A percentile compares a stretch with the other conserved stretches of the same genome.
Evolutionary conservation across 345 rosid species (phyloP).

Genomic region (Psidium guajava): DNA sequence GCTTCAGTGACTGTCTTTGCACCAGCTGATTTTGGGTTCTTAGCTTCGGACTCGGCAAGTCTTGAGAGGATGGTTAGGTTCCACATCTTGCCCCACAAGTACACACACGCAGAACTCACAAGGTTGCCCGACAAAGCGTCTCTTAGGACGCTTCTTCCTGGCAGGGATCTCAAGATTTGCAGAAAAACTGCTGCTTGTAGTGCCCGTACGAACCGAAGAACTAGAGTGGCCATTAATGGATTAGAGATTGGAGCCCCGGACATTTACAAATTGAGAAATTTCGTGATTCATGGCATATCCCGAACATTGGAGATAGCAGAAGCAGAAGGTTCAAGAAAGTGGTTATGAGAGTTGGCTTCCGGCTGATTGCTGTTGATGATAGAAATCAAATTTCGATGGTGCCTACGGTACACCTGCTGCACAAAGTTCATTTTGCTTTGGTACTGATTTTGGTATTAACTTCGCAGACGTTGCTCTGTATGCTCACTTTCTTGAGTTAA

Average conservation of each 20-base stretch:
- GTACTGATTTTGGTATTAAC: background rate
- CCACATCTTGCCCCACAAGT: constrained; percentile 39
- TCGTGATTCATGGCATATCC: constrained; percentile 54
- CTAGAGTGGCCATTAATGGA: constrained; percentile 29
- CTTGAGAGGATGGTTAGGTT: constrained; percentile 45
- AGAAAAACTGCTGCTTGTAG: background rate
- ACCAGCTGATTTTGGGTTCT: constrained; percentile 35
- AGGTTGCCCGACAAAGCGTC: constrained; percentile 28
- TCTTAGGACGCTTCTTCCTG: constrained; percentile 35
- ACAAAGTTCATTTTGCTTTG: background rate
- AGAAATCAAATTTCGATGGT: background rate
- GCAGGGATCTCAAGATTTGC: constrained; percentile 26
- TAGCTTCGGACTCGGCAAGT: constrained; percentile 37
- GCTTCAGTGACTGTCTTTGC: constrained; percentile 51
- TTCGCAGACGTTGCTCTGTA: background rate
- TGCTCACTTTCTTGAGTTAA: background rate
- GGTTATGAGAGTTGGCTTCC: background rate
- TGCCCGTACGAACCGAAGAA: background rate
- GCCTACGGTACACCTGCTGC: background rate
- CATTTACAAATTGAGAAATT: constrained; percentile 29
- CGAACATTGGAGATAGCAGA: constrained; percentile 21
- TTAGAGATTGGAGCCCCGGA: constrained; percentile 43
- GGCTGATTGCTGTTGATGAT: background rate
- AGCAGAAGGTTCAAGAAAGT: background rate
- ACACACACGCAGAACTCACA: constrained; percentile 27